Evolutionary conservation across 805 yeast genomes (phyloP).

Genomic region (Myxozyma neotropica): DNA sequence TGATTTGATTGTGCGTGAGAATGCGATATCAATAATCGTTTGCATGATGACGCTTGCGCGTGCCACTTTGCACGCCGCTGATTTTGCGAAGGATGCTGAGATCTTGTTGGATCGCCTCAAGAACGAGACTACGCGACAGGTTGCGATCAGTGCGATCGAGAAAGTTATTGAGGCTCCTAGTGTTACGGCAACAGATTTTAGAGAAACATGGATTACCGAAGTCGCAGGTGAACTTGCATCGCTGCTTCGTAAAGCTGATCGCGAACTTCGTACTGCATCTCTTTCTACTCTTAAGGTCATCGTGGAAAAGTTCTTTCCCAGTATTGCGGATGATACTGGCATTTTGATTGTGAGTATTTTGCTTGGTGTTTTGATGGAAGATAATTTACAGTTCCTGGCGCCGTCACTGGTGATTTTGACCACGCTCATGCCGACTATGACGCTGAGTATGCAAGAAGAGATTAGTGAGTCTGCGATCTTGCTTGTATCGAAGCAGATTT

Average conservation of each 20-base stretch:
- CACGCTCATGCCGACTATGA: constrained; percentile 4
- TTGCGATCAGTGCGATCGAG: constrained; percentile 41
- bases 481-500: constrained; percentile 3
- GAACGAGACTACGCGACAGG: constrained; percentile 45
- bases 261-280: constrained; percentile 36
- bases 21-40: constrained; percentile 44
- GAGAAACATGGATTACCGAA: constrained; percentile 35
- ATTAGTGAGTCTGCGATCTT: constrained; percentile 6
- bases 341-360: constrained; percentile 27
- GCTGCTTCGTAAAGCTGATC: constrained; percentile 35
- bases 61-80: constrained; percentile 36
- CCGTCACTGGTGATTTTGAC: constrained; percentile 17
- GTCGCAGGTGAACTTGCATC: constrained; percentile 31
- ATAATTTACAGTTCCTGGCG: constrained; percentile 28
- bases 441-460: background rate
- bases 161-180: constrained; percentile 33
- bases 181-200: constrained; percentile 25
- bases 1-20: constrained; percentile 46
- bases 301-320: constrained; percentile 8
- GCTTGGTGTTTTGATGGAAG: constrained; percentile 7
- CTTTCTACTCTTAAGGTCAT: constrained; percentile 32
- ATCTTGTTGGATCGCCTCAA: constrained; percentile 44
- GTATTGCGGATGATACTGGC: background rate
- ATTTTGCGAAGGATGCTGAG: constrained; percentile 40
- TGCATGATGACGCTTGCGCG: constrained; percentile 32